Evolutionary conservation across 148 eudicot genomes (phyloP), one percentile per base, ranked within the genome.

Genomic region (Persicaria maculosa): DNA sequence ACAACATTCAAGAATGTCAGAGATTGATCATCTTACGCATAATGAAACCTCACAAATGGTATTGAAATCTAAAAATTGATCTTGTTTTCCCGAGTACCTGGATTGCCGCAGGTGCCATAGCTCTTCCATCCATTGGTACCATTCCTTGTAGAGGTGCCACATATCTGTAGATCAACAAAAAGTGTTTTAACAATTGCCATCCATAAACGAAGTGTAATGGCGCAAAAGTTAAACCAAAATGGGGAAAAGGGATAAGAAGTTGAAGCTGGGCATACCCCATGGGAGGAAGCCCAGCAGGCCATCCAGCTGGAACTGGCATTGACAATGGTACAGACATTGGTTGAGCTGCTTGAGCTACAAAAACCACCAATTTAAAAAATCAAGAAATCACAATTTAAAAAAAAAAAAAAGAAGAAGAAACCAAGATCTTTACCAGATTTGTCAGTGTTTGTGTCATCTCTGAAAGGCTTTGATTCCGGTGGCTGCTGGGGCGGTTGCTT

Each of bases 61-160:
- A 19, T 4, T 52, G 57, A 59, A 59, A 59, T 17, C 54, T 3
- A 22, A 70, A 70, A 11, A 11, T 10, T 16, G 12, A 71, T 46
- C 9, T 16, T 46, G 17, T 31, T 31, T 31, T 2, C 40, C 9
- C 4, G 6, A 7, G 17, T 80, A 92, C 97, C 93, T 87, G 99
- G 54, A 90, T 72, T 46, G 92, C 85, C n/a, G 93, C 74, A 68
- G 99, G 81, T 71, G 97, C 75, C 81, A 89, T 84, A n/a, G 89
- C 50, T 79, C 78, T 82, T 46, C 91, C 97, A 76, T 92, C 97
- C 92, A 92, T 85, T 43, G 99, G 84, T 55, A 92, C 91, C 83
- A 92, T 96, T 80, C 99, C 97, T 90, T 90, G 99, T 77, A 96
- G 74, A 54, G 99, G 97, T 64, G 97, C 90, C 87, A 96, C 86